These are phyloP conservation scores for Neofusicoccum kwambonambiense DNA, from an alignment of 2,329 filamentous ascomycete species.

Conservation along the genomic window DNA sequence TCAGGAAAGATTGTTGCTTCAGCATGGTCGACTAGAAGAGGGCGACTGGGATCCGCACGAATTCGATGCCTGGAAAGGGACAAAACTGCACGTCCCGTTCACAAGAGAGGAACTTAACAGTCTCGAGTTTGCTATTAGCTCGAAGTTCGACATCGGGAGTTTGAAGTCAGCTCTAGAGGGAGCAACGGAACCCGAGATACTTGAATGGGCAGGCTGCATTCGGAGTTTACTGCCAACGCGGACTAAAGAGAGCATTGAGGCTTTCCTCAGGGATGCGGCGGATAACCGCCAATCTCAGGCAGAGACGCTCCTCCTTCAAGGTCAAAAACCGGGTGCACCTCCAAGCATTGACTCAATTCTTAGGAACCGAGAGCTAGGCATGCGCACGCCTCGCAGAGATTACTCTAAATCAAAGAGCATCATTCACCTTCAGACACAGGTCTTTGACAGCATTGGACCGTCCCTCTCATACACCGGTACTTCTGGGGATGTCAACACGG, in stretches of 20 bases:
- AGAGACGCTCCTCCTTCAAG: neutral
- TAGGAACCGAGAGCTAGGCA: slow-evolving; percentile 35
- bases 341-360: slow-evolving; percentile 19
- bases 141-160: neutral
- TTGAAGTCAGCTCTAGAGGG: slow-evolving; percentile 18
- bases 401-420: slow-evolving; percentile 20
- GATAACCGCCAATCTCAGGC: slow-evolving; percentile 23
- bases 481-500: slow-evolving; percentile 56
- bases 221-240: slow-evolving; percentile 22
- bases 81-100: slow-evolving; percentile 35
- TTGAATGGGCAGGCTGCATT: slow-evolving; percentile 22
- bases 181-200: slow-evolving; percentile 27
- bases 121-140: slow-evolving; percentile 23
- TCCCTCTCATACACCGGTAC: slow-evolving; percentile 55
- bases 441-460: slow-evolving; percentile 43
- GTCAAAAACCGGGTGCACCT: neutral
- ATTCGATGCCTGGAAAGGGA: slow-evolving; percentile 30
- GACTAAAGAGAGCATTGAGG: slow-evolving; percentile 25
- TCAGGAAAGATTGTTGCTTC: slow-evolving; percentile 25
- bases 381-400: slow-evolving; percentile 30
- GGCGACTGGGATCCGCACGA: slow-evolving; percentile 29
- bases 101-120: slow-evolving; percentile 26
- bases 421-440: slow-evolving; percentile 29
- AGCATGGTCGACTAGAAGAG: slow-evolving; percentile 7
- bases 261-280: slow-evolving; percentile 33